Conservation (phyloP, 164 flowering plant genomes). For the Magnolia sinica region DNA sequence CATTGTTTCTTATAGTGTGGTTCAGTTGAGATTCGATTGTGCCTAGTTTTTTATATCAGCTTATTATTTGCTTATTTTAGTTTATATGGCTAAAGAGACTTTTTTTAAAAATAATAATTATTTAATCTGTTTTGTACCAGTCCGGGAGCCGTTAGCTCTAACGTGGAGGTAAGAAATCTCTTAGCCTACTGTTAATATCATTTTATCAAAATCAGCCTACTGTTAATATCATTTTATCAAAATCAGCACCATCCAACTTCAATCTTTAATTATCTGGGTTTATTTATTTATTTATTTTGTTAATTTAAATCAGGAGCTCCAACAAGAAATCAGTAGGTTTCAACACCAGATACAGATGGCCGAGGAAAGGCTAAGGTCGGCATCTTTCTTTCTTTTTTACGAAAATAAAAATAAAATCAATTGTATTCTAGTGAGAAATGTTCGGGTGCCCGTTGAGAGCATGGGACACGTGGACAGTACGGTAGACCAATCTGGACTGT, state of each 20-base stretch:
- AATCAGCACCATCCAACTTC: not conserved
- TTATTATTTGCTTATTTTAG: too few species aligned
- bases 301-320: constrained; percentile 32
- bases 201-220: not conserved
- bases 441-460: too few species aligned
- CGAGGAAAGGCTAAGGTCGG: constrained; percentile 35
- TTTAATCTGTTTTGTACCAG: constrained; percentile 24
- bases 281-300: not conserved
- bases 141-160: constrained; percentile 32
- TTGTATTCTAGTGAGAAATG: too few species aligned
- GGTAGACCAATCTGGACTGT: too few species aligned
- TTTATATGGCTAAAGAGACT: too few species aligned
- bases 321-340: constrained; percentile 38
- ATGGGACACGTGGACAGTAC: too few species aligned
- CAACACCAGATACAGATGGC: constrained; percentile 39
- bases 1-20: too few species aligned
- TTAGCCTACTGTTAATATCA: not conserved
- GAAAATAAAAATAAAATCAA: too few species aligned
- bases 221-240: not conserved
- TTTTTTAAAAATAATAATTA: not conserved
- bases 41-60: too few species aligned
- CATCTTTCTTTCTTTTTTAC: not conserved
- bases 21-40: too few species aligned
- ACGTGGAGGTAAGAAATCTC: constrained; percentile 33
- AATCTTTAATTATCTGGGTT: not conserved